Evolutionary conservation across 2,329 filamentous ascomycete genomes (phyloP), one percentile per base, ranked within the genome.

Genomic region (Gremmenia infestans): DNA sequence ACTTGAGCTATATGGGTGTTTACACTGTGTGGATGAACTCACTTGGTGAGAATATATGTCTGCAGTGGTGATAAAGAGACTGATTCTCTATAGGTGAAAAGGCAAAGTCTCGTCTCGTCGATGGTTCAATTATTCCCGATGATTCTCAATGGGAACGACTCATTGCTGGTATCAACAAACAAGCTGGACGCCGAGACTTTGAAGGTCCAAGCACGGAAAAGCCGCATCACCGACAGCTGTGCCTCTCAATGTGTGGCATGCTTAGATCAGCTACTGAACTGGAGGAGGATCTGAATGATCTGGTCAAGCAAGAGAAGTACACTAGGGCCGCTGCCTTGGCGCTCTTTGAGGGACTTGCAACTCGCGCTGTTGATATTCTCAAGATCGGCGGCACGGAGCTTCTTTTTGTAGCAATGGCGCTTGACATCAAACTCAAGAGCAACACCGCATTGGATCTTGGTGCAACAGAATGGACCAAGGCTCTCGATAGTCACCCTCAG

Each of bases 241-340:
- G 88, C 58, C 79, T 94, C 5, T 83, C 87, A 37, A 83, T 92
- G 19, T 92, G 87, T 66, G 80, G 83, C 48, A 90, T 87, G 83
- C 83, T 87, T 22, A 78, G 84, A 71, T 75, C 81, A 56, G 66
- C 78, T 62, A 72, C 74, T 19, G 68, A 76, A 67, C 52, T 76
- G 72, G 53, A 77, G 72, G 56, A 71, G 66, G 60, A 76, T 69
- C 59, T 83, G 71, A 61, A 72, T 37, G 66, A 72, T 22, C 69
- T 82, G 11, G 72, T 79, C 52, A 70, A 75, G 19, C 69, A 74
- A 55, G 76, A 75, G 7, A 59, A 76, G n/a, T 81, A 88, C 66
- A 91, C 90, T 50, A 89, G 88, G 77, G 85, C 86, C 11, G 87
- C 91, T 22, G 88, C 88, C 0, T 82, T 87, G 59, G 88, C 89